phyloP scores from a whole-genome alignment of 2,329 filamentous ascomycete genomes.

The Talaromyces sp. region DNA sequence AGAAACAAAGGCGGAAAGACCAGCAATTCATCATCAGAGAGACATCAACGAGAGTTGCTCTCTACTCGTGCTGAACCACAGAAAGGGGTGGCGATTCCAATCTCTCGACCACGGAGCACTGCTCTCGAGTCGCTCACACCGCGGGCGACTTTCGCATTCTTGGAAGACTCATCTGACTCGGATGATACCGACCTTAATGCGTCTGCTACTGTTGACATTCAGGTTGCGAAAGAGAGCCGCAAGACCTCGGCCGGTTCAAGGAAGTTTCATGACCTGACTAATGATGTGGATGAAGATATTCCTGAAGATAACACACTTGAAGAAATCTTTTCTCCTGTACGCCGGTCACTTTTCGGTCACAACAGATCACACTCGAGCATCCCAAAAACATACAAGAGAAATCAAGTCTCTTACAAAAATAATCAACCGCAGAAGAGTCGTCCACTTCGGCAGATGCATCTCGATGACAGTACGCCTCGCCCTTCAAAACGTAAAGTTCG shows the following conservation, averaged over 20 bases:
- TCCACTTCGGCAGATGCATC: slow-evolving; percentile 32
- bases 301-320: slow-evolving; percentile 43
- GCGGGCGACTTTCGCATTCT: slow-evolving; percentile 19
- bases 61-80: slow-evolving; percentile 24
- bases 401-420: not conserved
- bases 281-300: slow-evolving; percentile 31
- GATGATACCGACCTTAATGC: slow-evolving; percentile 21
- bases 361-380: slow-evolving; percentile 14
- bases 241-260: slow-evolving; percentile 21
- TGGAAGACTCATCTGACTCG: slow-evolving; percentile 31
- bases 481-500: slow-evolving; percentile 24
- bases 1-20: slow-evolving; percentile 30
- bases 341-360: slow-evolving; percentile 21
- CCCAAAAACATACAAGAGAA: not conserved
- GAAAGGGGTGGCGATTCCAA: slow-evolving; percentile 35
- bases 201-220: slow-evolving; percentile 11
- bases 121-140: slow-evolving; percentile 19
- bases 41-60: slow-evolving; percentile 22
- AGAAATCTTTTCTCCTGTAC: slow-evolving; percentile 35
- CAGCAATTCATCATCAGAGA: slow-evolving; percentile 18
- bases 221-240: slow-evolving; percentile 9
- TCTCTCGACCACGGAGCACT: slow-evolving; percentile 24
- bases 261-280: slow-evolving; percentile 23
- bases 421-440: slow-evolving; percentile 22
- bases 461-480: slow-evolving; percentile 33